phyloP scores from a whole-genome alignment of 2,329 filamentous ascomycete species.

The Colletotrichum tofieldiae region DNA sequence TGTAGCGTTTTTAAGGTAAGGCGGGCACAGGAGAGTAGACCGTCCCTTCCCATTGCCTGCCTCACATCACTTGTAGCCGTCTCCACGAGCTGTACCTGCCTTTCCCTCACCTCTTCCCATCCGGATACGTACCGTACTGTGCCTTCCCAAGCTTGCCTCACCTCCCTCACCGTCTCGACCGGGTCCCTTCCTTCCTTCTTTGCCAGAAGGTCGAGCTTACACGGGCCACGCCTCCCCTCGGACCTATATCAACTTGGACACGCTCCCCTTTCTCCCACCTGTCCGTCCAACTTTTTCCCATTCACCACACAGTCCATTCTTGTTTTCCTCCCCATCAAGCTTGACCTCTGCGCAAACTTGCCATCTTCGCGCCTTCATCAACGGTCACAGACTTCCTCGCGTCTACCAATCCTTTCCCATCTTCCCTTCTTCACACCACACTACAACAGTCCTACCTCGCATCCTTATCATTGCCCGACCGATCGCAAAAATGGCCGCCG shows the following conservation, averaged over 20 bases:
- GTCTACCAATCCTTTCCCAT: constrained; percentile 1
- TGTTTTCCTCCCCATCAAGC: constrained; percentile 21
- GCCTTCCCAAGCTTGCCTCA: constrained; percentile 26
- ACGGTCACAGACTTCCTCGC: constrained; percentile 10
- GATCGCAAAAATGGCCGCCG: constrained; percentile 34
- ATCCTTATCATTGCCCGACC: constrained; percentile 11
- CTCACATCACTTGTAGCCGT: not conserved
- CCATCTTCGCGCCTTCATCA: constrained; percentile 34
- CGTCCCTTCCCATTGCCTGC: not conserved
- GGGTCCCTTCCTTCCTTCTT: constrained; percentile 26
- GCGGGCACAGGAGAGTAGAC: not conserved
- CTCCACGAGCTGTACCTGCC: not conserved
- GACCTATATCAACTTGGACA: constrained; percentile 41
- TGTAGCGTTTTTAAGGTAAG: not conserved
- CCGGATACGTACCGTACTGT: constrained; percentile 6
- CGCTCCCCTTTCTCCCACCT: constrained; percentile 23
- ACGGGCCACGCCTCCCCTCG: constrained; percentile 34
- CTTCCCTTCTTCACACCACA: not conserved
- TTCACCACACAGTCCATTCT: constrained; percentile 22
- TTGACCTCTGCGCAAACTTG: constrained; percentile 26
- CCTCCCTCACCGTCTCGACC: constrained; percentile 3
- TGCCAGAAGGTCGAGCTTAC: constrained; percentile 23
- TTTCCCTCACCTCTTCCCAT: constrained; percentile 8
- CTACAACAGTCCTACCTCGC: not conserved
- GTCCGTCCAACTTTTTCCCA: constrained; percentile 6